Evolutionary conservation across 768 basidiomycete genomes (phyloP).

Genomic region (Saitozyma sp.): DNA sequence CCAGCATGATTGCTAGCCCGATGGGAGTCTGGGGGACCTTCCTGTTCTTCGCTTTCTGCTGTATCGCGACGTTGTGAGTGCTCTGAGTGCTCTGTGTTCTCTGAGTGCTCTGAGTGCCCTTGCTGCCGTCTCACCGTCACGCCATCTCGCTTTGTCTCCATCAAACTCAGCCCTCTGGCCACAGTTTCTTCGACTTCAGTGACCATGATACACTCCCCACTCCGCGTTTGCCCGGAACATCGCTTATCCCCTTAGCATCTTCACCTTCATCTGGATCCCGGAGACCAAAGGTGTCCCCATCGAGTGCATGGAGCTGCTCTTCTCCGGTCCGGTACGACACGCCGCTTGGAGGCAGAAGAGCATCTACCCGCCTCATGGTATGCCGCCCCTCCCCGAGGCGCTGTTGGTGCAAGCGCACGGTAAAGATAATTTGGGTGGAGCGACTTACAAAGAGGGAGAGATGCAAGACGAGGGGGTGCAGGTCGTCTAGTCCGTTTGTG

Average conservation of each 20-base stretch:
- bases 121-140: too few species aligned
- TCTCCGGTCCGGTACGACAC: conserved; percentile 22
- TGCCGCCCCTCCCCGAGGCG: conserved; percentile 20
- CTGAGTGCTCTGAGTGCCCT: conserved; percentile 4
- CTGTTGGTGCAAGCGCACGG: background rate
- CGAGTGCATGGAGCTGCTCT: conserved; percentile 23
- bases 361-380: conserved; percentile 27
- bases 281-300: conserved; percentile 35
- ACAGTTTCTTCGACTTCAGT: too few species aligned
- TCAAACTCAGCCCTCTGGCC: too few species aligned
- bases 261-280: conserved; percentile 32
- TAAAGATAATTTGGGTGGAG: background rate
- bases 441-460: too few species aligned
- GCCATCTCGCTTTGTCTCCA: too few species aligned
- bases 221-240: background rate
- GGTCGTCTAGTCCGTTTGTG: too few species aligned
- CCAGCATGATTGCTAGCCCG: conserved; percentile 44
- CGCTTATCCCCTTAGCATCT: conserved; percentile 8
- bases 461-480: too few species aligned
- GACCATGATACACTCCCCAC: too few species aligned
- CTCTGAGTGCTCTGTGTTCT: background rate
- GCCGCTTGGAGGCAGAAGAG: conserved; percentile 27
- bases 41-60: conserved; percentile 44
- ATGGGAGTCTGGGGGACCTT: conserved; percentile 43
- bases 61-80: conserved; percentile 28